A percentile compares a stretch with the other conserved stretches of the same genome.
Evolutionary conservation across 495 filamentous ascomycete species (phyloP).

Genomic region (Penicillium cosmopolitanum): DNA sequence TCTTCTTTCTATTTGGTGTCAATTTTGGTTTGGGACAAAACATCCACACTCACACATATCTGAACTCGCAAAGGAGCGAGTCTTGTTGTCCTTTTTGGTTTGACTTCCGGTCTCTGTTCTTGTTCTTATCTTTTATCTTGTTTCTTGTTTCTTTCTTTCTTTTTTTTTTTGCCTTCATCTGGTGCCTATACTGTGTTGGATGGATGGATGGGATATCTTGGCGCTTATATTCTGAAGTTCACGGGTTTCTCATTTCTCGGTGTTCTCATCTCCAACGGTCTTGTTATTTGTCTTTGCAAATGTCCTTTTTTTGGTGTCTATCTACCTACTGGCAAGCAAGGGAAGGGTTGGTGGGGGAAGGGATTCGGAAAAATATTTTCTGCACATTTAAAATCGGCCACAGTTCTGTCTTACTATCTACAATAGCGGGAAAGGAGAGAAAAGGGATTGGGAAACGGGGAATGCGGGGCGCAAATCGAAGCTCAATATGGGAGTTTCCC

Average conservation of each 20-base stretch:
- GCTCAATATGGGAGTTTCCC: constrained; percentile 17
- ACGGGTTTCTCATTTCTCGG: constrained; percentile 21
- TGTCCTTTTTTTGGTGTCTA: constrained; percentile 12
- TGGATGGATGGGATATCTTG: constrained; percentile 9
- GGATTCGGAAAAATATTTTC: constrained; percentile 7
- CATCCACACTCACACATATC: background rate
- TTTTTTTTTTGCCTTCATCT: constrained; percentile 4
- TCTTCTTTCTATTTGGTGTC: constrained; percentile 9
- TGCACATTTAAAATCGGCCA: constrained; percentile 14
- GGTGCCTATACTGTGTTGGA: constrained; percentile 16
- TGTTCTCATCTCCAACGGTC: constrained; percentile 13
- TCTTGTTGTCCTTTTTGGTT: background rate
- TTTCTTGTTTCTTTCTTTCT: background rate
- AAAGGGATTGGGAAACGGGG: too few relatives aligned
- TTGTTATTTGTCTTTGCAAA: constrained; percentile 18
- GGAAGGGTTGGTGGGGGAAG: constrained; percentile 2
- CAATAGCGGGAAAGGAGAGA: background rate
- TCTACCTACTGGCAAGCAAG: constrained; percentile 8
- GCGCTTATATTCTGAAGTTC: constrained; percentile 18
- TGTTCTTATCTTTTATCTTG: constrained; percentile 4
- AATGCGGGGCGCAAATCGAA: constrained; percentile 15
- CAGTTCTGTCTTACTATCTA: constrained; percentile 13
- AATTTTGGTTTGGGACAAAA: constrained; percentile 8
- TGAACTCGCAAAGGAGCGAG: background rate
- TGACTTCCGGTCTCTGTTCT: background rate